A percentile compares a stretch with the other conserved stretches of the same genome.
Evolutionary conservation across 2,329 filamentous ascomycete species (phyloP).

Genomic region (Scedosporium apiospermum): DNA sequence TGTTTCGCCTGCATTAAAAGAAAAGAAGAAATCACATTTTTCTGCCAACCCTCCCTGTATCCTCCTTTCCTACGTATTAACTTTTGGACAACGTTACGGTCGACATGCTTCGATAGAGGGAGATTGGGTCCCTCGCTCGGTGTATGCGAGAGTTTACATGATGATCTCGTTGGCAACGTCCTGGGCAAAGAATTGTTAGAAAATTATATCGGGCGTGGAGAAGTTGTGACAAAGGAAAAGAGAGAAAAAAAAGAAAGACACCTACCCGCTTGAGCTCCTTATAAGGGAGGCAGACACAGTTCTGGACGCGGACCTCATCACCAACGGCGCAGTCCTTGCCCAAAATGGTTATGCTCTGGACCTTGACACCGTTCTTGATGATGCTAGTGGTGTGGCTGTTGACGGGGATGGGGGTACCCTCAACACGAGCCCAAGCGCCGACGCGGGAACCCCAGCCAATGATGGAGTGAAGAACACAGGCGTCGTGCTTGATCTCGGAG

Average conservation of each 20-base stretch:
- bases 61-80: neutral
- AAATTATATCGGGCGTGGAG: neutral
- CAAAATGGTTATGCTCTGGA: conserved; percentile 94
- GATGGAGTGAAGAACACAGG: conserved; percentile 90
- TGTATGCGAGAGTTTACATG: conserved; percentile 53
- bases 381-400: conserved; percentile 88
- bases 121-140: neutral
- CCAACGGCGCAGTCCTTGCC: conserved; percentile 93
- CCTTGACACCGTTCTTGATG: conserved; percentile 96
- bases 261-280: conserved; percentile 81
- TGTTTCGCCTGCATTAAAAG: neutral
- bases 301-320: conserved; percentile 92
- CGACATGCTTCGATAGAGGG: neutral
- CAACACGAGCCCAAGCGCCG: conserved; percentile 95
- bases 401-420: conserved; percentile 83
- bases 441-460: conserved; percentile 95
- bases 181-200: conserved; percentile 32
- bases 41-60: neutral
- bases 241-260: conserved; percentile 13
- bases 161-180: conserved; percentile 84
- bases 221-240: conserved; percentile 22
- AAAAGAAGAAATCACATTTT: neutral
- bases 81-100: neutral
- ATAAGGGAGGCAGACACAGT: conserved; percentile 94
- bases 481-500: conserved; percentile 90